These are phyloP conservation scores for Fagopyrum esculentum DNA, from an alignment of 148 eudicot genomes.

Conservation along the genomic window DNA sequence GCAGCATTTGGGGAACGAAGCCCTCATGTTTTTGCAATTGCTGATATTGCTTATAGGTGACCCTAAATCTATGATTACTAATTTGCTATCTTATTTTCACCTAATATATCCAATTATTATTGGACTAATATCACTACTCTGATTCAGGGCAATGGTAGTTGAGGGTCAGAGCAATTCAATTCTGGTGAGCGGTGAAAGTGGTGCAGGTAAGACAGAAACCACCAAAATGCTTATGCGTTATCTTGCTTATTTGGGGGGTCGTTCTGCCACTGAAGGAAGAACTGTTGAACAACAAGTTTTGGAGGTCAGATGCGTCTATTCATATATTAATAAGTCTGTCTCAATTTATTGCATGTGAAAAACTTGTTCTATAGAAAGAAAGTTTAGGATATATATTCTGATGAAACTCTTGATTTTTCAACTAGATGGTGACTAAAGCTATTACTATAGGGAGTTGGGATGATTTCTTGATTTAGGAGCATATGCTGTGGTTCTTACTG, in stretches of 20 bases:
- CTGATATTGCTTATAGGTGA: constrained; percentile 83
- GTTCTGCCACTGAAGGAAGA: constrained; percentile 74
- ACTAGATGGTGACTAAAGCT: neutral
- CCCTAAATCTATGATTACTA: neutral
- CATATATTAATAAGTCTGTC: neutral
- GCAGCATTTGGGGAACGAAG: constrained; percentile 75
- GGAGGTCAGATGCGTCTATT: constrained; percentile 47
- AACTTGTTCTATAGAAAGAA: neutral
- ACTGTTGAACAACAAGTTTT: constrained; percentile 94
- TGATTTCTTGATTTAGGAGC: neutral
- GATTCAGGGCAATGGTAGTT: constrained; percentile 74
- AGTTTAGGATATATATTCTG: neutral
- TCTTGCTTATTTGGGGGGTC: constrained; percentile 93
- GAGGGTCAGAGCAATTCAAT: constrained; percentile 86
- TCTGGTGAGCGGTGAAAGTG: constrained; percentile 95
- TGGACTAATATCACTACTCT: constrained; percentile 12
- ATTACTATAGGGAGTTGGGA: neutral
- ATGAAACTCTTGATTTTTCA: neutral
- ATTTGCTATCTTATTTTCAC: neutral
- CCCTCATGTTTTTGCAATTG: constrained; percentile 93
- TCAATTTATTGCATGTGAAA: neutral
- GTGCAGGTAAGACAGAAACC: constrained; percentile 94
- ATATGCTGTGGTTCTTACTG: neutral
- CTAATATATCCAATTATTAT: neutral
- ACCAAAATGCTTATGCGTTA: constrained; percentile 95